phyloP scores from a whole-genome alignment of 1,284 basidiomycete genomes.

The Austroboletus niveus region DNA sequence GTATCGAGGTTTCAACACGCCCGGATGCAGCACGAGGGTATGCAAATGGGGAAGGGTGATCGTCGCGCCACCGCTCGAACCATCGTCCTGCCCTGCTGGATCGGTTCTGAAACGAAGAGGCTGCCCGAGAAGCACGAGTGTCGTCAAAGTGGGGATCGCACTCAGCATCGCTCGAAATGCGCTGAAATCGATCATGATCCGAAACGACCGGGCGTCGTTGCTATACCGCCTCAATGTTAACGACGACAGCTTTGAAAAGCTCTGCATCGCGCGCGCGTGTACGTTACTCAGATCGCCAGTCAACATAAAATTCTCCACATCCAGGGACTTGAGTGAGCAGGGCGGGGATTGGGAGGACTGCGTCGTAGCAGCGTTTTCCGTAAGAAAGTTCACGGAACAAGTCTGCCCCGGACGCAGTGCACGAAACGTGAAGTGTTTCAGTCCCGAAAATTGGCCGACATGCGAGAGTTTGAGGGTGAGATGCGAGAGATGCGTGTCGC shows the following conservation, averaged over 20 bases:
- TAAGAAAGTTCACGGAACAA: constrained; percentile 27
- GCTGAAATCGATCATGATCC: constrained; percentile 29
- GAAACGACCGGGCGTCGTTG: constrained; percentile 27
- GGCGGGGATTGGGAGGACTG: neutral
- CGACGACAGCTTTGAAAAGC: constrained; percentile 23
- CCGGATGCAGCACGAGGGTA: constrained; percentile 29
- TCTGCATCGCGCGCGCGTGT: constrained; percentile 12
- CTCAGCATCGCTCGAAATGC: constrained; percentile 27
- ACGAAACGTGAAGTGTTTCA: constrained; percentile 30
- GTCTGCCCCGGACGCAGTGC: constrained; percentile 32
- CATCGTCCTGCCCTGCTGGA: constrained; percentile 6
- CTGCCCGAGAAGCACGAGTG: constrained; percentile 27
- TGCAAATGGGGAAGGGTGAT: constrained; percentile 27
- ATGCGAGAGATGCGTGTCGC: constrained; percentile 29
- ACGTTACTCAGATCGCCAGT: constrained; percentile 20
- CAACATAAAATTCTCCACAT: constrained; percentile 28
- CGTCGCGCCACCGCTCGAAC: neutral
- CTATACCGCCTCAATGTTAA: constrained; percentile 29
- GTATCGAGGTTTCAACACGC: constrained; percentile 33
- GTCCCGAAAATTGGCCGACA: constrained; percentile 14
- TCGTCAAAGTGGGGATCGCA: constrained; percentile 24
- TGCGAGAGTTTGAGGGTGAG: constrained; percentile 29
- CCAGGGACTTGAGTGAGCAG: constrained; percentile 27
- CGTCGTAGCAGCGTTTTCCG: constrained; percentile 7
- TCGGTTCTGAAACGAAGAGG: constrained; percentile 25